phyloP scores from a whole-genome alignment of 2,329 filamentous ascomycete species.

The Shiraia sp. region DNA sequence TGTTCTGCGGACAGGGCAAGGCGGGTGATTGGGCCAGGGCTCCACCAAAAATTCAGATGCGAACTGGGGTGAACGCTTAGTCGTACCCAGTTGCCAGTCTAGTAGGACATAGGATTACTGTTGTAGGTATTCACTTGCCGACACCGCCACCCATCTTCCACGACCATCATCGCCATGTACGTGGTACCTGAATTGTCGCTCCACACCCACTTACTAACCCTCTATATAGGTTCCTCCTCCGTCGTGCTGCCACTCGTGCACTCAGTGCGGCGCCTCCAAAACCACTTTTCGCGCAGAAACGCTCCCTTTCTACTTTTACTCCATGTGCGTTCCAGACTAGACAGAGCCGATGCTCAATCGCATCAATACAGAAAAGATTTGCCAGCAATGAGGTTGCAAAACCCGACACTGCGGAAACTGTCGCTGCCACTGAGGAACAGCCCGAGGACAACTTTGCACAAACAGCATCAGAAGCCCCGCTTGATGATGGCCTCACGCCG shows the following conservation, averaged over 20 bases:
- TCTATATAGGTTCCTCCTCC: slow-evolving; percentile 62
- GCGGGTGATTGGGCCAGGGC: no score
- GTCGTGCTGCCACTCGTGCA: slow-evolving; percentile 61
- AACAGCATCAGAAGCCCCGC: slow-evolving; percentile 40
- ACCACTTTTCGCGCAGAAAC: slow-evolving; percentile 48
- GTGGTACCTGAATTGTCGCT: not conserved
- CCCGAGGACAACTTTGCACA: slow-evolving; percentile 43
- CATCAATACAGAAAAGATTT: slow-evolving; percentile 52
- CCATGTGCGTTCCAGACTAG: slow-evolving; percentile 33
- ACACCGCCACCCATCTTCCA: not conserved
- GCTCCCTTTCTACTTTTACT: slow-evolving; percentile 41
- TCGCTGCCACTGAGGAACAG: slow-evolving; percentile 26
- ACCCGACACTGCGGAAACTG: slow-evolving; percentile 40
- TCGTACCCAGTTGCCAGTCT: no score
- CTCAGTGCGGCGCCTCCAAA: slow-evolving; percentile 53
- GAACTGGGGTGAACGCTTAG: no score
- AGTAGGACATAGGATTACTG: no score
- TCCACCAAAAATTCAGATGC: no score
- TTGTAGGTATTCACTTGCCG: not conserved
- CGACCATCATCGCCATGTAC: slow-evolving; percentile 18
- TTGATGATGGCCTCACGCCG: slow-evolving; percentile 38
- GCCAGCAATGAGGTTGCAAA: slow-evolving; percentile 52
- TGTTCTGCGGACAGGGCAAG: no score
- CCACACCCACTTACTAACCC: slow-evolving; percentile 6
- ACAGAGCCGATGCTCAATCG: slow-evolving; percentile 46